Evolutionary conservation across 768 basidiomycete species (phyloP).

Genomic region (Exidia glandulosa): DNA sequence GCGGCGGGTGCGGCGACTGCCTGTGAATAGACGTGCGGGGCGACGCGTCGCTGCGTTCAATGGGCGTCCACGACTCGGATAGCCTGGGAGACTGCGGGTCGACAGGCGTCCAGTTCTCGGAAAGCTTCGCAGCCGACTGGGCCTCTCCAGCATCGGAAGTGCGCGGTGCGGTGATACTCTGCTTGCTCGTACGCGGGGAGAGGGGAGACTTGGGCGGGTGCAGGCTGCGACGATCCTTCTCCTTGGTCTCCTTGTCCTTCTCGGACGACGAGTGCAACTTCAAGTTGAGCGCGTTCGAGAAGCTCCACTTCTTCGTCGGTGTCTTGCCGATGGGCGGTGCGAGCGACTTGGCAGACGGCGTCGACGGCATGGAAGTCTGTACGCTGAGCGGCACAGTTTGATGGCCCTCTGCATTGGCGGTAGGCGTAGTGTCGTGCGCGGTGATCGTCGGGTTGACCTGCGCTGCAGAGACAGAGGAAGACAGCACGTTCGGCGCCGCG

Average conservation of each 20-base stretch:
- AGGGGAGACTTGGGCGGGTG: conserved; percentile 35
- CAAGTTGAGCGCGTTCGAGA: conserved; percentile 74
- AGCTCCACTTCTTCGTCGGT: conserved; percentile 95
- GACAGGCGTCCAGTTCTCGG: not conserved
- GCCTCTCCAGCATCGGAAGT: not conserved
- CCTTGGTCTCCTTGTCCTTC: not conserved
- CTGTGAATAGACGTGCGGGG: not conserved
- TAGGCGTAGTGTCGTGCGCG: not conserved
- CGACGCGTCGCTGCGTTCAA: not conserved
- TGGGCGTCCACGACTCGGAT: conserved; percentile 2
- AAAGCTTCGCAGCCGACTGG: not conserved
- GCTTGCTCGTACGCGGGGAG: conserved; percentile 20
- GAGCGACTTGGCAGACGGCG: not conserved
- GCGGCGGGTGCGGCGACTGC: not conserved
- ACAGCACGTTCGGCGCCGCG: conserved; percentile 22
- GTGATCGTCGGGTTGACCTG: conserved; percentile 25
- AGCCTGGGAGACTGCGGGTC: not conserved
- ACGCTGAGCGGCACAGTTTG: not conserved
- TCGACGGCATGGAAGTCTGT: not conserved
- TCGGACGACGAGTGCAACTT: conserved; percentile 28
- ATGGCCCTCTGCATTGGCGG: not conserved
- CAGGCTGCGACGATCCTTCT: not conserved
- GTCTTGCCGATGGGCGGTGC: conserved; percentile 46
- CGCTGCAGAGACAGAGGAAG: conserved; percentile 22
- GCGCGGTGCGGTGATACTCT: not conserved